Evolutionary conservation across 768 basidiomycete genomes (phyloP).

Genomic region (Coprinopsis sp.): DNA sequence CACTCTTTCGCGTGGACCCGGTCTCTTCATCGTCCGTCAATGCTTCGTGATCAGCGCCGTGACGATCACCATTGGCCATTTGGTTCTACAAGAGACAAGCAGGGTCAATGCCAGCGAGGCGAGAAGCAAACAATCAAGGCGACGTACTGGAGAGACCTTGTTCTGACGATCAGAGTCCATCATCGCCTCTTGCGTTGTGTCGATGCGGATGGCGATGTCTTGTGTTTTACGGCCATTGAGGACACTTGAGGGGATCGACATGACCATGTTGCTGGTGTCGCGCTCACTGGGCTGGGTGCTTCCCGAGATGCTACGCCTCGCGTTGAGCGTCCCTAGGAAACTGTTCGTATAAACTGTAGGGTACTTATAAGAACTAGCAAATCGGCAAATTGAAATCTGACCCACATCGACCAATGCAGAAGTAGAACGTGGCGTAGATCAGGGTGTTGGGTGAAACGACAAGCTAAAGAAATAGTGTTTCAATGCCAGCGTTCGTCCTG

Average conservation of each 20-base stretch:
- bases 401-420: constrained; percentile 45
- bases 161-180: constrained; percentile 1
- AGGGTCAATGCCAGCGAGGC: too few species aligned
- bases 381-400: constrained; percentile 8
- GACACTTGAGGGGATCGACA: constrained; percentile 26
- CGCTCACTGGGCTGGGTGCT: constrained; percentile 25
- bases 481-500: not conserved
- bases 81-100: too few species aligned
- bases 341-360: constrained; percentile 46
- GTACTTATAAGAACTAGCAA: not conserved
- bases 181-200: constrained; percentile 23
- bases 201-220: constrained; percentile 33
- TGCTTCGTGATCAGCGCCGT: too few species aligned
- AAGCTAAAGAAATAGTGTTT: constrained; percentile 18
- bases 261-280: constrained; percentile 19
- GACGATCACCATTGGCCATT: too few species aligned
- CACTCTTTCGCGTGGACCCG: too few species aligned
- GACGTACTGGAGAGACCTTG: not conserved
- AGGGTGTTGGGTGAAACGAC: constrained; percentile 38
- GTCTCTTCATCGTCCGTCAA: too few species aligned
- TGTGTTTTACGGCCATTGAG: constrained; percentile 18
- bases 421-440: constrained; percentile 50
- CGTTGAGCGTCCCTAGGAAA: constrained; percentile 49
- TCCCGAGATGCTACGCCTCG: constrained; percentile 33
- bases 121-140: too few species aligned